Conservation (phyloP, 345 rosid genomes). For the Cochlearia excelsa region DNA sequence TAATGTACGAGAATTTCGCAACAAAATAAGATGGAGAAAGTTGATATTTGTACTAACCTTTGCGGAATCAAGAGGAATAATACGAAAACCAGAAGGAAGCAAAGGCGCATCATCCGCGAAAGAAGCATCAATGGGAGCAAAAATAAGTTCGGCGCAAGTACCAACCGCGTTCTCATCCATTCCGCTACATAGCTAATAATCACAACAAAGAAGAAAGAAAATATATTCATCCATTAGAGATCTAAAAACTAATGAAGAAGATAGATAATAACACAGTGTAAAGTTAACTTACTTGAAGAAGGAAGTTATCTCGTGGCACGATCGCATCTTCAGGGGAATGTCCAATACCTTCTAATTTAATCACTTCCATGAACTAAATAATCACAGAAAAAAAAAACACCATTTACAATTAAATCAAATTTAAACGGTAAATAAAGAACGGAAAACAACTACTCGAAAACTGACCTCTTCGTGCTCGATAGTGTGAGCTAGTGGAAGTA, state of each 20-base stretch:
- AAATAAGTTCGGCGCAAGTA: conserved; percentile 94
- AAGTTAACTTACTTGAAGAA: conserved; percentile 68
- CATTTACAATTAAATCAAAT: neutral
- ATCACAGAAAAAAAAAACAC: neutral
- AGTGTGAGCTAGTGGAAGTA: conserved; percentile 95
- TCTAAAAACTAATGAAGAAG: neutral
- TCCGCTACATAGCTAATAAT: conserved; percentile 80
- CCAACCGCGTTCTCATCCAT: conserved; percentile 96
- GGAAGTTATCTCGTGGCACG: conserved; percentile 86
- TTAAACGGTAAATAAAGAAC: neutral
- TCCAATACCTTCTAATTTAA: conserved; percentile 82
- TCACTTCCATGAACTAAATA: conserved; percentile 82
- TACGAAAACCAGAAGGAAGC: conserved; percentile 96
- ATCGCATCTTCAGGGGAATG: conserved; percentile 91
- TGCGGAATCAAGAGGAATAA: conserved; percentile 91
- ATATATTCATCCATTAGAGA: neutral
- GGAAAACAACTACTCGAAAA: neutral
- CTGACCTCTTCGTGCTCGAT: conserved; percentile 95
- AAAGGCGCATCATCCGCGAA: conserved; percentile 99
- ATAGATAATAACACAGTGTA: neutral
- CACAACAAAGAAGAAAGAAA: conserved; percentile 1
- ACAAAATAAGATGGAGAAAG: neutral
- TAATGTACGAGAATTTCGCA: too few species aligned
- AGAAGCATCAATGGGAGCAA: conserved; percentile 96
- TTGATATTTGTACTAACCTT: conserved; percentile 49